Evolutionary conservation across 257 asterid species (phyloP), one percentile per base, ranked within the genome.

Genomic region (Forsythia viridissima): DNA sequence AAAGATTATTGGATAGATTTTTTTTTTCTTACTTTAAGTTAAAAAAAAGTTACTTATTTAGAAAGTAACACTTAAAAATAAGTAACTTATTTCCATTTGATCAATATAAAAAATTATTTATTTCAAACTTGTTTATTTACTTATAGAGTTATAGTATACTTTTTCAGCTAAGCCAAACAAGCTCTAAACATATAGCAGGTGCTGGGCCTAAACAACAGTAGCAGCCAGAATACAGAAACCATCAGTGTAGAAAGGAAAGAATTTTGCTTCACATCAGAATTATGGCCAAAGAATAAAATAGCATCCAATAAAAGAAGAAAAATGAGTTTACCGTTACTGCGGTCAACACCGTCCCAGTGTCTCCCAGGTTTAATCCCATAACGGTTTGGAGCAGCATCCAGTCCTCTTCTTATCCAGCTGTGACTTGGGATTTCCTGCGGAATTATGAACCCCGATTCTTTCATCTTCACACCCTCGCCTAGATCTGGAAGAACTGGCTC

Each of bases 261-360:
- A 38, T 11, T 43, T 8, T 43, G 63, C 30, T n/a, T 34, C 61
- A 12, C 51, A 68, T 7, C 48, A 15, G 2, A 7, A 41, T 36
- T 46, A 46, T 15, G 13, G 18, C 52, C 52, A 46, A 46, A 1
- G 43, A 12, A 77, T 37, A 46, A 77, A 3, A 39, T 51, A 43
- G 37, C 39, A 10, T 46, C 41, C 30, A 40, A 21, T 30, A 16
- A 18, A 6, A 55, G 1, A 59, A 16, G 16, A 15, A 41, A 57
- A 75, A 67, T 6, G 59, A 81, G 73, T 88, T 73, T 77, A 93
- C 97, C 98, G 6, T 51, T 92, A 71, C 97, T 92, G 30, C 98
- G 96, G 71, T 94, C 97, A 3, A 94, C 98, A 11, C 97, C 97
- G 79, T 94, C 98, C 98, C 97, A 94, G 80, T 92, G 98, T 84